Evolutionary conservation across 352 stramenopile species (phyloP), one percentile per base, ranked within the genome.

Genomic region (Globisporangium solare): DNA sequence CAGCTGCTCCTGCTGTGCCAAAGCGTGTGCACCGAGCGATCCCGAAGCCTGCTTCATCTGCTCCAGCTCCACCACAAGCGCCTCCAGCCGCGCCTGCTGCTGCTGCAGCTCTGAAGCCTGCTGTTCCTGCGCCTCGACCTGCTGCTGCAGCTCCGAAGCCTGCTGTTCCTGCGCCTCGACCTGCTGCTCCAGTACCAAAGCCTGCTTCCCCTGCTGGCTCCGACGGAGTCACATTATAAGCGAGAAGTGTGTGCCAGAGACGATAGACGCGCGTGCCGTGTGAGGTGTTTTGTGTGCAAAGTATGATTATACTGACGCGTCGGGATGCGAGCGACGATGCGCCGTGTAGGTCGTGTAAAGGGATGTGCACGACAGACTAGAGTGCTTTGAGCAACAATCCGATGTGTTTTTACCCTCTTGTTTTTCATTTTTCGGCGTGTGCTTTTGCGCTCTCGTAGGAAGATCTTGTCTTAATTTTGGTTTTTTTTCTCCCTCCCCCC

Each of bases 1-100:
- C 54, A n/a, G 49, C 32, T 15, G 20, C 64, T 14, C 50, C 61
- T 32, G 57, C 45, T 12, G 35, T 50, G 22, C 39, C 60, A 8
- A 58, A 64, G 54, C 54, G 55, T 40, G 58, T 64, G 51, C 51
- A 64, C 51, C 58, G 51, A 35, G 52, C 58, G 45, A 64, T 64
- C 51, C 52, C 58, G 22, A 64, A 64, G 52, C 58, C 58, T 24
- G 52, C 51, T 14, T 60, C 58, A 35, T 49, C 56, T 15, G 56
- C 56, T 10, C 58, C 58, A 3, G 31, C 56, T 6, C 56, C 48
- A 2, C 56, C 56, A 37, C 22, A 35, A 35, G 27, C 27, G 27
- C 27, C 47, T 11, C 32, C 46, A 17, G 32, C 42, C 15, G 51
- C 49, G n/a, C 57, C 57, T 10, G 24, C 56, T 24, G 52, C 37